A percentile compares a stretch with the other conserved stretches of the same genome.
These are phyloP conservation scores for Wallacemonas collosoma DNA, from an alignment of 208 protist genomes.

Conservation along the genomic window DNA sequence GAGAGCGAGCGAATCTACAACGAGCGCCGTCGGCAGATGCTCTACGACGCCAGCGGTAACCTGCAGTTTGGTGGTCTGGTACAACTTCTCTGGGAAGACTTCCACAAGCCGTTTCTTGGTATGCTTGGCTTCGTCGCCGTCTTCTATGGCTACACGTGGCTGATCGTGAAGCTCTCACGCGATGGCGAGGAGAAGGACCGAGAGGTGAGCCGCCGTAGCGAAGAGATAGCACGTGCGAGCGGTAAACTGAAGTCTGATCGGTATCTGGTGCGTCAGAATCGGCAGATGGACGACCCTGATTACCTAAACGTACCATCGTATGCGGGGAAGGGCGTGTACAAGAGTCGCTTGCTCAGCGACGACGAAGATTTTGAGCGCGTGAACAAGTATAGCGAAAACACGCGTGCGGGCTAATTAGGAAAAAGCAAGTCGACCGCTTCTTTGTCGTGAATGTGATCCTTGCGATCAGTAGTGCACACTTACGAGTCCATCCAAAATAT, in stretches of 20 bases:
- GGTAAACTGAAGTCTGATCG: slow-evolving; percentile 70
- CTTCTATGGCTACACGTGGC: slow-evolving; percentile 53
- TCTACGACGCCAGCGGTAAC: slow-evolving; percentile 67
- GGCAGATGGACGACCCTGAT: slow-evolving; percentile 83
- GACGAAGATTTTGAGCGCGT: slow-evolving; percentile 33
- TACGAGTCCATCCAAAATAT: too few species aligned
- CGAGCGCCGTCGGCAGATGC: slow-evolving; percentile 53
- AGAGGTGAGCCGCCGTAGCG: slow-evolving; percentile 47
- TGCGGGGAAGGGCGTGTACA: slow-evolving; percentile 63
- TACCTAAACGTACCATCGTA: slow-evolving; percentile 72
- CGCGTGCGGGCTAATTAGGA: slow-evolving; percentile 16
- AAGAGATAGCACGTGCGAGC: slow-evolving; percentile 39
- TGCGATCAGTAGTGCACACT: too few species aligned
- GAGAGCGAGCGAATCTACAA: slow-evolving; percentile 59
- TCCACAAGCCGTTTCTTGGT: slow-evolving; percentile 39
- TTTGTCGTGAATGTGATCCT: not conserved
- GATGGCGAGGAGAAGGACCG: slow-evolving; percentile 36
- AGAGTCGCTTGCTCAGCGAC: slow-evolving; percentile 56
- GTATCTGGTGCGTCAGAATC: slow-evolving; percentile 66
- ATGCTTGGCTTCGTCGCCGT: slow-evolving; percentile 29
- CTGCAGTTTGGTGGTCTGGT: slow-evolving; percentile 47
- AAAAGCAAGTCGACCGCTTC: slow-evolving; percentile 3
- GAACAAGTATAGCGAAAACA: slow-evolving; percentile 27
- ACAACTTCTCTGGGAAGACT: slow-evolving; percentile 64
- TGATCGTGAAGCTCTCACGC: slow-evolving; percentile 46